Conservation (phyloP, 2,329 filamentous ascomycete species). For the Apiospora arundinis region DNA sequence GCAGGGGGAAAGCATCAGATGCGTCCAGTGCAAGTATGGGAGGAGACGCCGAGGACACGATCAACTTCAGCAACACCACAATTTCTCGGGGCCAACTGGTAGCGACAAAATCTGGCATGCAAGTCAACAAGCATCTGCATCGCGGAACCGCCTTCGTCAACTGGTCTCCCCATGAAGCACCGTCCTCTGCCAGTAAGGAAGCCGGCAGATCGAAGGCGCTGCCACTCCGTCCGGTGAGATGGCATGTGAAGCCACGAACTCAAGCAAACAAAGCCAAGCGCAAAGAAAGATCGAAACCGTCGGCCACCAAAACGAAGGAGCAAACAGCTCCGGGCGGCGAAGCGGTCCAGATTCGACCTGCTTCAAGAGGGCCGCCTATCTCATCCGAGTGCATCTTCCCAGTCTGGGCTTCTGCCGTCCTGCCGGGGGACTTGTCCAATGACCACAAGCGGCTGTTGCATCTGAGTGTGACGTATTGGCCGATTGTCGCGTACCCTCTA, state of each 20-base stretch:
- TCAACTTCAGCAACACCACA: not conserved
- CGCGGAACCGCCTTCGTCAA: not conserved
- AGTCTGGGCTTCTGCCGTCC: not conserved
- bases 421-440: not conserved
- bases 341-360: not conserved
- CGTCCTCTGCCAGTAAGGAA: not conserved
- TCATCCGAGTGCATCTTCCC: not conserved
- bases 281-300: not conserved
- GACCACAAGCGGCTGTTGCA: not conserved
- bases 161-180: not conserved
- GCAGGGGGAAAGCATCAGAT: not conserved
- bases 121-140: not conserved
- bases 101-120: not conserved
- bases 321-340: not conserved
- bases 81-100: not conserved
- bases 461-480: not conserved
- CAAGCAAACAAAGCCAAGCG: not conserved
- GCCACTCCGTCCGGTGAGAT: not conserved
- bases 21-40: not conserved
- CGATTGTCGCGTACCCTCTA: constrained; percentile 1
- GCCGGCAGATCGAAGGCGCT: not conserved
- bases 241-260: not conserved
- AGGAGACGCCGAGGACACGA: not conserved
- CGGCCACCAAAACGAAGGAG: not conserved
- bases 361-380: not conserved